A percentile compares a stretch with the other conserved stretches of the same genome.
phyloP scores from a whole-genome alignment of 768 basidiomycete species.

The Daedaleopsis sinensis region DNA sequence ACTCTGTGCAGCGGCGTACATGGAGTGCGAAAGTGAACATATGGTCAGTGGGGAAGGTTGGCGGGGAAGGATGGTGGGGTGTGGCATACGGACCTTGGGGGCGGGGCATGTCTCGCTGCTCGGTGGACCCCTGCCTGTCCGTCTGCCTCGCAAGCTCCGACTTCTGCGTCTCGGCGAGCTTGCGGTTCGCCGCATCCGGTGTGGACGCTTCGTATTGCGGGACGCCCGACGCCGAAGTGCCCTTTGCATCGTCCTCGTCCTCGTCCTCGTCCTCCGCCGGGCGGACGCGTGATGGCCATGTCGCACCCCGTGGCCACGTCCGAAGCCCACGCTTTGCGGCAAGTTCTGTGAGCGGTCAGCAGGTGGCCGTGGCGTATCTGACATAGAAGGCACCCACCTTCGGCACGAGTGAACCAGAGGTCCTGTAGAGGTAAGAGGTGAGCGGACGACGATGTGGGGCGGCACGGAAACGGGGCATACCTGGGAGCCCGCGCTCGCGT shows the following conservation, averaged over 20 bases:
- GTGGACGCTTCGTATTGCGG: slow-evolving; percentile 13
- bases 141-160: slow-evolving; percentile 27
- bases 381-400: slow-evolving; percentile 15
- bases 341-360: slow-evolving; percentile 20
- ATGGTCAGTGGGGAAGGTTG: too few species aligned
- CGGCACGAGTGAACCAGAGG: slow-evolving; percentile 32
- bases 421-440: slow-evolving; percentile 13
- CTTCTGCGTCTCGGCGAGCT: slow-evolving; percentile 30
- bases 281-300: slow-evolving; percentile 25
- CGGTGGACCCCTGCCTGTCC: slow-evolving; percentile 19
- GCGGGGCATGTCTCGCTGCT: slow-evolving; percentile 19
- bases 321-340: slow-evolving; percentile 26
- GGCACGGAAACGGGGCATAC: not conserved
- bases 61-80: too few species aligned
- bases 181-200: slow-evolving; percentile 20
- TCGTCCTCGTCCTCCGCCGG: slow-evolving; percentile 5
- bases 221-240: not conserved
- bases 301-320: slow-evolving; percentile 30
- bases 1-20: not conserved
- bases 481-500: slow-evolving; percentile 32
- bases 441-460: not conserved
- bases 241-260: not conserved
- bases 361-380: too few species aligned
- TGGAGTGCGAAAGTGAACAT: too few species aligned
- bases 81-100: slow-evolving; percentile 3